These are phyloP conservation scores for Neofusicoccum umdonicola DNA, from an alignment of 2,329 filamentous ascomycete genomes.

Conservation along the genomic window DNA sequence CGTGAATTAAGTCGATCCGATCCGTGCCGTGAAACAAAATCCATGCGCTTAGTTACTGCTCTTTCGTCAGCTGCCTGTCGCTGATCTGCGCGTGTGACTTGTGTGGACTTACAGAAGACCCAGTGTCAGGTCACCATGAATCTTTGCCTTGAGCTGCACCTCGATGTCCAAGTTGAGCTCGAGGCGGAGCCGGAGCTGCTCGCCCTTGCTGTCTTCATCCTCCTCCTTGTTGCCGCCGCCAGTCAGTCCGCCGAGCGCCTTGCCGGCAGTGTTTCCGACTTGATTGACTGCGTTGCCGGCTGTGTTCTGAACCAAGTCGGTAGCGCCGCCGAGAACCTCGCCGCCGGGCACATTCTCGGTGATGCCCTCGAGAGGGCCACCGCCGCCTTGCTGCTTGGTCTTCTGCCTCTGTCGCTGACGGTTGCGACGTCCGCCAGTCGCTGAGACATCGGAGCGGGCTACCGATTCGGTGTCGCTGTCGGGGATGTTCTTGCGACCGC, in stretches of 20 bases:
- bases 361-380: constrained; percentile 54
- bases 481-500: constrained; percentile 42
- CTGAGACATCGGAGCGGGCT: constrained; percentile 53
- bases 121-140: constrained; percentile 62
- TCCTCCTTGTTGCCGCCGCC: constrained; percentile 38
- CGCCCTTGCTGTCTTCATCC: constrained; percentile 41
- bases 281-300: constrained; percentile 51
- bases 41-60: constrained; percentile 17
- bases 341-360: constrained; percentile 54
- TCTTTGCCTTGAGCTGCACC: constrained; percentile 63
- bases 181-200: constrained; percentile 55
- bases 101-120: constrained; percentile 48
- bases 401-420: constrained; percentile 51
- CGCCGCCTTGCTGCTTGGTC: constrained; percentile 42
- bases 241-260: constrained; percentile 49
- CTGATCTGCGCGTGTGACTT: not conserved
- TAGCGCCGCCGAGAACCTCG: constrained; percentile 52
- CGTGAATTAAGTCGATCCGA: not conserved
- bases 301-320: constrained; percentile 57
- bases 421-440: constrained; percentile 55
- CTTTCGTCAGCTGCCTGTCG: not conserved
- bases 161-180: constrained; percentile 64
- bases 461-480: constrained; percentile 56
- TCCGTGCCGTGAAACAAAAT: not conserved
- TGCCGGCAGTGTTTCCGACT: constrained; percentile 44